Conservation (phyloP, 306 rosid genomes). For the Sophora flavescens region DNA sequence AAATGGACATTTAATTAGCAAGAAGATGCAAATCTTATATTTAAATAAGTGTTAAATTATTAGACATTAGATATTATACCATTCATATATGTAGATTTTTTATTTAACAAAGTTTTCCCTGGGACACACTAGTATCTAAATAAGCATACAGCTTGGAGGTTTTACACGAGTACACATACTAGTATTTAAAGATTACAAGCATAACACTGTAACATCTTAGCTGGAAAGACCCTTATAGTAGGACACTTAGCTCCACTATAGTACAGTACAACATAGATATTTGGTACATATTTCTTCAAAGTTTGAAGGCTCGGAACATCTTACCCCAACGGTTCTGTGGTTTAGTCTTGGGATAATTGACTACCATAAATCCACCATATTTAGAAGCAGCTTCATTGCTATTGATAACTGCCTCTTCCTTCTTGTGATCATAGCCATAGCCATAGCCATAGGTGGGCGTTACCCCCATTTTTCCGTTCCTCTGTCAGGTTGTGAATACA, state of each 20-base stretch:
- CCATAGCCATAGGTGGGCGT: not conserved
- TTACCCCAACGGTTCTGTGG: constrained; percentile 47
- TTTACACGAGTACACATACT: too few relatives aligned
- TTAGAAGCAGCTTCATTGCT: constrained; percentile 44
- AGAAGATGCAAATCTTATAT: too few relatives aligned
- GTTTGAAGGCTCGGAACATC: constrained; percentile 35
- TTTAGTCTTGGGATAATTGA: constrained; percentile 36
- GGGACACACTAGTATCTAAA: too few relatives aligned
- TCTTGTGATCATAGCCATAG: not conserved
- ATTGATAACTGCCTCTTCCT: constrained; percentile 41
- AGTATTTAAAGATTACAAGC: not conserved
- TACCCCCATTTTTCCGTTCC: constrained; percentile 31
- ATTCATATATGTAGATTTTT: too few relatives aligned
- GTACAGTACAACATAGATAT: not conserved
- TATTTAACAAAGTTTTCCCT: too few relatives aligned
- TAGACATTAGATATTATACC: too few relatives aligned
- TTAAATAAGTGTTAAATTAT: too few relatives aligned
- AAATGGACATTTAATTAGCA: too few relatives aligned
- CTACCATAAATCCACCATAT: constrained; percentile 43
- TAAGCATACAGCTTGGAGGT: too few relatives aligned
- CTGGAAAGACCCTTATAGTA: not conserved
- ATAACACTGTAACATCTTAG: not conserved
- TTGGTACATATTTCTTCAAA: constrained; percentile 6
- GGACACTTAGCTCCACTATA: not conserved
- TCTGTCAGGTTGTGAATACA: constrained; percentile 9